phyloP scores from a whole-genome alignment of 2,329 filamentous ascomycete species.

The Xylariales sp. region DNA sequence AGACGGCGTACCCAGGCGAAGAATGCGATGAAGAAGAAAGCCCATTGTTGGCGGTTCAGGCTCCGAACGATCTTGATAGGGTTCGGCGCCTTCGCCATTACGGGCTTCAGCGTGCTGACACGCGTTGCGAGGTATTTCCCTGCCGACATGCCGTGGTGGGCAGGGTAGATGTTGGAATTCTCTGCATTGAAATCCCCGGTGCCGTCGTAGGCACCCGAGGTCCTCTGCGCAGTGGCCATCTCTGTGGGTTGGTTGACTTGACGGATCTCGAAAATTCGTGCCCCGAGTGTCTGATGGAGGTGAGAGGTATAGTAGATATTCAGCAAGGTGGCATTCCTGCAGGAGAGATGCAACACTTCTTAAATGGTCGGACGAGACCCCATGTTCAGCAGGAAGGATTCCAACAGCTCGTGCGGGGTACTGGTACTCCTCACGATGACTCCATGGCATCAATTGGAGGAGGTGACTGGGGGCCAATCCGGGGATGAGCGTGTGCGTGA shows the following conservation, averaged over 20 bases:
- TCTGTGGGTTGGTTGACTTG: no score
- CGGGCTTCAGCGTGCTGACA: constrained; percentile 51
- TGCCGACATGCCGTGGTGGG: constrained; percentile 45
- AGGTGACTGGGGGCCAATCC: not conserved
- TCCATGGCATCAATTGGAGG: not conserved
- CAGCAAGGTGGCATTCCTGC: not conserved
- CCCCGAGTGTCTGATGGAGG: no score
- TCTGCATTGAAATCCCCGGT: constrained; percentile 6
- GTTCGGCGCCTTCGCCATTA: constrained; percentile 49
- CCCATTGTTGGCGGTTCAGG: constrained; percentile 47
- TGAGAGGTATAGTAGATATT: not conserved
- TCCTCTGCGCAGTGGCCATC: not conserved
- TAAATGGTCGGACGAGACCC: not conserved
- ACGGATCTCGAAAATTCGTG: no score
- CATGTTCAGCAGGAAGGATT: no score
- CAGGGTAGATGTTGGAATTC: constrained; percentile 27
- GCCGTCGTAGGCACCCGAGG: constrained; percentile 6
- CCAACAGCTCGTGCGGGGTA: not conserved
- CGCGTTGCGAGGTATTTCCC: constrained; percentile 46
- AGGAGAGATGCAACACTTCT: not conserved
- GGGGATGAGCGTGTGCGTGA: no score
- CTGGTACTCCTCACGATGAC: not conserved
- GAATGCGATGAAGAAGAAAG: constrained; percentile 51
- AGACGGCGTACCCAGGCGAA: constrained; percentile 50
- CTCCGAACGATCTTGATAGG: constrained; percentile 44